Base-by-base conservation (phyloP, 495 filamentous ascomycete genomes). In the Penicillium atrosanguineum region DNA sequence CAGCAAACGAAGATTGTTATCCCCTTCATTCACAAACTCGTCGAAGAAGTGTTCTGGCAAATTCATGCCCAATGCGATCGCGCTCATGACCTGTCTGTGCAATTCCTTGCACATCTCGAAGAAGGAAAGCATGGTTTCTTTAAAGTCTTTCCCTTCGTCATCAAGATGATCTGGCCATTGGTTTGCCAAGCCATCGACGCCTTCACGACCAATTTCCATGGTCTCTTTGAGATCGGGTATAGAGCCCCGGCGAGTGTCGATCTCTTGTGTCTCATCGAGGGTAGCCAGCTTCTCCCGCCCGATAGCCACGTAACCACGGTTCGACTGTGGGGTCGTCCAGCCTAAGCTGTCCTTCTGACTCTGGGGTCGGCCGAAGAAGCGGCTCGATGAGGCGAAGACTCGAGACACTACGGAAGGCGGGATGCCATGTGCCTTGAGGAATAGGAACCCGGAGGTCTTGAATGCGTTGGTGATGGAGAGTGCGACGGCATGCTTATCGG, bases 1-100 rank as follows among this genome's bases (percentile, higher is more conserved):
- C 56, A 97, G 74, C 46, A 97, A 71, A n/a, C 93, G 81, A 25
- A 97, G 76, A 1, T 80, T 96, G 61, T 97, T 96, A 63, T 97
- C 91, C 0, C 87, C 90, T 0, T 64, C 75, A 54, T 83, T 79
- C 3, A 87, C 84, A 60, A 80, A 95, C 6, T 69, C 63, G 56
- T 96, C 92, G 60, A 97, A 97, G 74, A 85, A 95, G 1, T 64
- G 64, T 48, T 84, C 78, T 0, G 86, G 81, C 9, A 96, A 70
- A 0, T 82, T 87, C 80, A 97, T 81, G 0, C 90, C 93, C 8
- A 95, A 70, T 0, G 91, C 92, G 52, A 97, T 92, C 6, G 91
- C 88, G 15, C 85, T 79, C 92, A 97, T 96, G 18, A 97, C 79
- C 48, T 88, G 74, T 8, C 78, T 71, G 64, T 97, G 90, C 20